Conservation (phyloP, 306 rosid genomes). For the Alnus rubra region DNA sequence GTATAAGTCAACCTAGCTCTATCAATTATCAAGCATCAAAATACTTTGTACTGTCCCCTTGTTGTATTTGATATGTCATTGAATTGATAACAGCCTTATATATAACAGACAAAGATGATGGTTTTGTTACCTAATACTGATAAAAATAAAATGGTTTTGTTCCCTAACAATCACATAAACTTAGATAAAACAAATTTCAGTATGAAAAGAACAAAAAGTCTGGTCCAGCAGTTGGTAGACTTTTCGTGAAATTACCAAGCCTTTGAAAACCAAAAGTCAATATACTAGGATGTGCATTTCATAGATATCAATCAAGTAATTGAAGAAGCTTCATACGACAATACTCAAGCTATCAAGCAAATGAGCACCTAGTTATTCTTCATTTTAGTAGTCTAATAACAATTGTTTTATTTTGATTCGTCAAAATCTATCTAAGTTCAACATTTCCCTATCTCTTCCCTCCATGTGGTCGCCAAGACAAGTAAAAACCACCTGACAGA, state of each 20-base stretch:
- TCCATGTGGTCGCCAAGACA: not conserved
- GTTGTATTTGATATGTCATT: not conserved
- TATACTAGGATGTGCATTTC: not conserved
- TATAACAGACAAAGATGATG: not conserved
- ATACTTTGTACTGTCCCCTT: not conserved
- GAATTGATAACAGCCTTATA: not conserved
- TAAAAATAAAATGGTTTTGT: not conserved
- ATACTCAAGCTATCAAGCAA: not conserved
- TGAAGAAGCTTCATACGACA: not conserved
- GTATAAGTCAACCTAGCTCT: not conserved
- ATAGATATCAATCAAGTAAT: not conserved
- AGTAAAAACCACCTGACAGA: not conserved
- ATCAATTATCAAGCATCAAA: not conserved
- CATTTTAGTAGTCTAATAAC: no score
- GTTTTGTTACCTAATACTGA: not conserved
- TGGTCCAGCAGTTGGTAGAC: not conserved
- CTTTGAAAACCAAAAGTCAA: slow-evolving; percentile 1
- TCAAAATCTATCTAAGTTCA: not conserved
- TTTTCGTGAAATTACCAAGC: not conserved
- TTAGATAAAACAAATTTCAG: not conserved
- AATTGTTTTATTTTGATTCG: no score
- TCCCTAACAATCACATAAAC: not conserved
- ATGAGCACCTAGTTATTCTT: no score
- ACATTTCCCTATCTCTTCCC: not conserved
- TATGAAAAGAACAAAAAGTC: not conserved